Conservation (phyloP, 306 rosid species). For the Casuarina cunninghamiana region DNA sequence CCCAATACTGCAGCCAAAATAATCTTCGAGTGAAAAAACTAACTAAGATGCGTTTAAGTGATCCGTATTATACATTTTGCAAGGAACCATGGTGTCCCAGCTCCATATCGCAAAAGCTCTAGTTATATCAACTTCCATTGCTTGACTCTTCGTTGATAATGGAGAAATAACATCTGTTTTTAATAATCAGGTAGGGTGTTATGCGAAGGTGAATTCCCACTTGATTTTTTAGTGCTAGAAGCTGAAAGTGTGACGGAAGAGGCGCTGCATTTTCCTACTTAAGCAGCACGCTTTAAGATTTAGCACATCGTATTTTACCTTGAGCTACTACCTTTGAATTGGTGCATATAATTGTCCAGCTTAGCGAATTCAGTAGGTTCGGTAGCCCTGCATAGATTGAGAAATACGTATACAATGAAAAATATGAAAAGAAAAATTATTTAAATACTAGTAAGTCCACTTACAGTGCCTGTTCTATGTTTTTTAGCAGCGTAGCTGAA, state of each 20-base stretch:
- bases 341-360: constrained; percentile 71
- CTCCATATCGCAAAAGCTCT: too few species aligned
- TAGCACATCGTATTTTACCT: constrained; percentile 39
- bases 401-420: neutral
- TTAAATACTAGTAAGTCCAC: constrained; percentile 10
- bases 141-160: neutral
- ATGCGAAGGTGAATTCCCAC: neutral
- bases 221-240: neutral
- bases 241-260: too few species aligned
- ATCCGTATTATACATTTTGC: too few species aligned
- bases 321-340: constrained; percentile 78
- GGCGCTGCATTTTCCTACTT: neutral
- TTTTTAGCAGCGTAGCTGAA: constrained; percentile 54
- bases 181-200: neutral
- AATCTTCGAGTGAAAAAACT: neutral
- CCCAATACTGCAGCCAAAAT: constrained; percentile 56
- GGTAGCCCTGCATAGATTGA: constrained; percentile 38
- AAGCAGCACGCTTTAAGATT: too few species aligned
- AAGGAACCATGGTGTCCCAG: too few species aligned
- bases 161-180: neutral
- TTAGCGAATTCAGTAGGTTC: constrained; percentile 45
- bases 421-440: too few species aligned
- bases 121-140: neutral
- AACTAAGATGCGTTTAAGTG: too few species aligned
- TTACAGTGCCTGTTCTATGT: constrained; percentile 65